Base-by-base conservation (phyloP, 2,329 filamentous ascomycete species). In the Colletotrichum neosansevieriae region DNA sequence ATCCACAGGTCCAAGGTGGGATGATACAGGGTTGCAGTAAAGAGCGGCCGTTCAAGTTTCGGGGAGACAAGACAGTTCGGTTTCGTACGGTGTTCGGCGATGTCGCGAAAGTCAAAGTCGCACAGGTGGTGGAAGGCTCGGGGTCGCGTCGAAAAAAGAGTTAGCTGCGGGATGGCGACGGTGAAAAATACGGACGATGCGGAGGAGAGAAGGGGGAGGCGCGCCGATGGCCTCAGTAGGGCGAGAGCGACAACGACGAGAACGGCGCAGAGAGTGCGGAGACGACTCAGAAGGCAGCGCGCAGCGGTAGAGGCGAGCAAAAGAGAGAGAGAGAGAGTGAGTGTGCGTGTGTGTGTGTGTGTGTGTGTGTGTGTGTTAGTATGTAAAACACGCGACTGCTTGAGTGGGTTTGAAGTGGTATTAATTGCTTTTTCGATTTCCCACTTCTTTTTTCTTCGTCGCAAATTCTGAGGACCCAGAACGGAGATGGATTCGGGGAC, bases 1-100 rank as follows among this genome's bases (percentile, higher is more conserved):
- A 69, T 67, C 67, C 67, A 69, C 67, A 62, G 63, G 50, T 67
- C 47, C 36, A 42, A 63, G 63, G 67, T 67, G 62, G 67, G 63
- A 69, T 67, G 67, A 62, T 69, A 63, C 67, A 69, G 67, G 67
- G 67, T 67, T 69, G 57, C 67, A 66, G 51, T 49, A 42, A 69
- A 32, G 61, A 65, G 54, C 54, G 49, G 54, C 34, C 40, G 65
- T 65, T 57, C 54, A 32, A 56, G 54, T 42, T 47, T 68, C 45
- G 61, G 36, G 40, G 49, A 47, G 36, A 49, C 32, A 42, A 34
- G 65, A 53, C 47, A 68, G 47, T 47, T 59, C 40, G 40, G 40
- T 40, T 38, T 65, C 49, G 65, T 68, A 67, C 60, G 65, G 65
- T 56, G 40, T 58, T 68, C 54, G 61, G 29, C 17, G 36, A 34